A percentile compares a stretch with the other conserved stretches of the same genome.
These are phyloP conservation scores for Termitomyces eurrhizus DNA, from an alignment of 768 basidiomycete species.

Conservation along the genomic window DNA sequence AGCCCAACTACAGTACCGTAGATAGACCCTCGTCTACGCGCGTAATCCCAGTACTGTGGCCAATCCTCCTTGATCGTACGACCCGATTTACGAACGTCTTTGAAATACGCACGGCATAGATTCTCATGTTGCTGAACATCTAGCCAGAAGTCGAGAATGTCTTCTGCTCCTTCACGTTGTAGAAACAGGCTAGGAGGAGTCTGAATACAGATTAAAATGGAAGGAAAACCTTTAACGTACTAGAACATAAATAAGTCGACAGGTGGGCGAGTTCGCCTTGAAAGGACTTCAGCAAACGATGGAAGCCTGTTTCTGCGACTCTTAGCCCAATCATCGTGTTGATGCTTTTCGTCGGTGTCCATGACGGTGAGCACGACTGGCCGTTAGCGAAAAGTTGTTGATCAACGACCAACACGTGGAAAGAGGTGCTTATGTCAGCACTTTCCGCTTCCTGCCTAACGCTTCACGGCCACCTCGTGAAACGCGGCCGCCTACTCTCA, in stretches of 20 bases:
- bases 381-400: conserved; percentile 30
- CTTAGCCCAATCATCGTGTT: conserved; percentile 71
- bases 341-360: conserved; percentile 55
- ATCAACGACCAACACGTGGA: conserved; percentile 15
- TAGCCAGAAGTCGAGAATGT: conserved; percentile 97
- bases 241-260: conserved; percentile 99
- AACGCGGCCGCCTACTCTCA: conserved; percentile 21
- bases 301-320: conserved; percentile 75
- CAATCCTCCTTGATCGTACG: conserved; percentile 93
- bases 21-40: conserved; percentile 86
- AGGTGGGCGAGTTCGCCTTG: conserved; percentile 86
- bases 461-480: not conserved
- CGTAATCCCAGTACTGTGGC: conserved; percentile 98
- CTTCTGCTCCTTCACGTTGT: conserved; percentile 93
- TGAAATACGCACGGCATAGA: conserved; percentile 97
- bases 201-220: not conserved
- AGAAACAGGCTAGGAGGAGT: conserved; percentile 71
- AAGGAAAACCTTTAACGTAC: conserved; percentile 46
- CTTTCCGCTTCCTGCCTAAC: conserved; percentile 9
- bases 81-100: conserved; percentile 95
- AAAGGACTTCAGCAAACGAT: conserved; percentile 89
- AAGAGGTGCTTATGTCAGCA: conserved; percentile 33
- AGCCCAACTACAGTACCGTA: conserved; percentile 88
- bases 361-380: conserved; percentile 26
- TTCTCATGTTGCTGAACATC: conserved; percentile 99